These are phyloP conservation scores for Phylloporus sp. DNA, from an alignment of 1,284 basidiomycete genomes.

Conservation along the genomic window DNA sequence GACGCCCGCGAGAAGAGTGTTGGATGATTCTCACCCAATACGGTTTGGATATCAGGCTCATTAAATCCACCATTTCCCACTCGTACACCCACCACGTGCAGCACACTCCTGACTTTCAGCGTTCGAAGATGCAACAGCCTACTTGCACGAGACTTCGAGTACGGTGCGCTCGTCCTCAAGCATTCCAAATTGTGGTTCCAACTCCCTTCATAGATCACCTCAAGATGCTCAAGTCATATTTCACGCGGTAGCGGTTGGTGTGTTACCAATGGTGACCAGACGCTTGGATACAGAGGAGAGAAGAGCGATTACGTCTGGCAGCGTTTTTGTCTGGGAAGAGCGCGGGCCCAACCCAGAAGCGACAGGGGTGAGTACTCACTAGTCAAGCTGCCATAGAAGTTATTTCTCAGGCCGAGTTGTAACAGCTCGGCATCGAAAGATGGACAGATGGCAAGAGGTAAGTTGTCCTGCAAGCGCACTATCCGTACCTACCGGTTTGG, in stretches of 20 bases:
- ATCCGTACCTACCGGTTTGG: constrained; percentile 27
- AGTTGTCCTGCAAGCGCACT: constrained; percentile 37
- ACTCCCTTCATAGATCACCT: constrained; percentile 50
- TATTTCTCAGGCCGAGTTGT: constrained; percentile 8
- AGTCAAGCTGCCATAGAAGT: too few relatives aligned
- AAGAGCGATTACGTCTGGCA: constrained; percentile 65
- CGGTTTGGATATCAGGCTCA: constrained; percentile 27
- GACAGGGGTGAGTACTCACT: constrained; percentile 54
- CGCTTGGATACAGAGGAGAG: constrained; percentile 77
- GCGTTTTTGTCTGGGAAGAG: constrained; percentile 84
- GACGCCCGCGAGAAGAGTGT: constrained; percentile 24
- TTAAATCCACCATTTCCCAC: constrained; percentile 34
- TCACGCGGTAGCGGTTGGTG: constrained; percentile 64
- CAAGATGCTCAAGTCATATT: constrained; percentile 77
- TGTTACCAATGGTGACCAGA: constrained; percentile 71
- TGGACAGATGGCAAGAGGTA: constrained; percentile 78
- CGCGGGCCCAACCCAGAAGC: constrained; percentile 70
- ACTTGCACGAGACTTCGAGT: constrained; percentile 47
- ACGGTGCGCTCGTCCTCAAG: constrained; percentile 26
- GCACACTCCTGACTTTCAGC: constrained; percentile 13
- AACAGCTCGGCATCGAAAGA: constrained; percentile 71
- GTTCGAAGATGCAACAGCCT: constrained; percentile 45
- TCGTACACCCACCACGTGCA: constrained; percentile 25
- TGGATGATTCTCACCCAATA: constrained; percentile 33
- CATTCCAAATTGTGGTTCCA: constrained; percentile 29